phyloP scores from a whole-genome alignment of 345 rosid species.

The Hibiscus trionum region DNA sequence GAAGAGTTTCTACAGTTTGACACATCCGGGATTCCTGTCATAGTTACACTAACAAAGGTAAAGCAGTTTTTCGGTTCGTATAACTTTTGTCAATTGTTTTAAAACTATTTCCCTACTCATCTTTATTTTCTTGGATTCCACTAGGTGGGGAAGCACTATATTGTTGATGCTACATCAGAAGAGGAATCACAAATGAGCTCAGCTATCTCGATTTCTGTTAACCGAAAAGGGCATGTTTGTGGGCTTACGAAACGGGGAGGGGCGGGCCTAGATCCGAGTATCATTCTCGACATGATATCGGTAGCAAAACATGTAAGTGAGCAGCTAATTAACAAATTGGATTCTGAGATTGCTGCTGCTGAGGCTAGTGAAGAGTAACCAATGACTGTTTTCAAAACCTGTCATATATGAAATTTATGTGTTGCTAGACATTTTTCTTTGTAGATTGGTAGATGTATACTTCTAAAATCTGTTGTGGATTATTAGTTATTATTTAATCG shows the following conservation, averaged over 20 bases:
- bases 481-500: not conserved
- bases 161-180: constrained; percentile 86
- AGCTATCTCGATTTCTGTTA: constrained; percentile 70
- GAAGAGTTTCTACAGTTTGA: constrained; percentile 87
- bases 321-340: constrained; percentile 56
- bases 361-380: constrained; percentile 45
- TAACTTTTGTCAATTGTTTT: too few relatives aligned
- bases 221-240: constrained; percentile 61
- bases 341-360: constrained; percentile 69
- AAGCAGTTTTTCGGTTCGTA: not conserved
- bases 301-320: constrained; percentile 63
- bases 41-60: constrained; percentile 80
- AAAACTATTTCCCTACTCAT: not conserved
- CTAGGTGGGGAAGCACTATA: constrained; percentile 68
- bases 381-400: constrained; percentile 7
- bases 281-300: constrained; percentile 79
- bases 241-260: constrained; percentile 85
- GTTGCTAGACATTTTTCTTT: not conserved
- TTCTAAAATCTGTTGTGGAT: constrained; percentile 6
- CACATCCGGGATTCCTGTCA: constrained; percentile 62
- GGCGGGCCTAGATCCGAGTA: constrained; percentile 68
- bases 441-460: not conserved
- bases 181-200: constrained; percentile 97
- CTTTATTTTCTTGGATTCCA: not conserved
- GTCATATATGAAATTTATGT: not conserved